phyloP scores from a whole-genome alignment of 2,329 filamentous ascomycete species.

The Diaporthe batatas region DNA sequence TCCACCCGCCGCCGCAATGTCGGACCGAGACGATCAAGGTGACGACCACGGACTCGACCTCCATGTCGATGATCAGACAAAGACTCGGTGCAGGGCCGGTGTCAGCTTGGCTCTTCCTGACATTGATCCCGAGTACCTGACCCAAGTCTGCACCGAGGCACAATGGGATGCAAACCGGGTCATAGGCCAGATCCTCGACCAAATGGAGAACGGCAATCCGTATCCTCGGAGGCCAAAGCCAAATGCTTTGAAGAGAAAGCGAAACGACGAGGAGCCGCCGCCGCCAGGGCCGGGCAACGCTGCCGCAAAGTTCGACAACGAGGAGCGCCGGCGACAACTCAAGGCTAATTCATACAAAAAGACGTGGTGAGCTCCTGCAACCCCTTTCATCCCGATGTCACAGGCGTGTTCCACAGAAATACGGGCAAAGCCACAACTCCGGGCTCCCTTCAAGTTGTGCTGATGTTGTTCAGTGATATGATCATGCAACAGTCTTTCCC shows the following conservation, averaged over 20 bases:
- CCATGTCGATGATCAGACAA: slow-evolving; percentile 3
- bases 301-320: slow-evolving; percentile 44
- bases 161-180: slow-evolving; percentile 49
- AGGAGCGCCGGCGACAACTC: slow-evolving; percentile 41
- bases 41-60: background rate
- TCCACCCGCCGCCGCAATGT: background rate
- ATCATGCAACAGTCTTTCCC: slow-evolving; percentile 55
- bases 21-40: background rate
- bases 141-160: slow-evolving; percentile 47
- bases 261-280: slow-evolving; percentile 44
- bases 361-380: slow-evolving; percentile 34
- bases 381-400: background rate
- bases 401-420: too few species aligned
- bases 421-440: background rate
- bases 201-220: slow-evolving; percentile 52
- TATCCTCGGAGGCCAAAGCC: slow-evolving; percentile 53
- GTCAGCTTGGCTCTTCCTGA: slow-evolving; percentile 59
- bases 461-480: slow-evolving; percentile 41
- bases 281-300: slow-evolving; percentile 43
- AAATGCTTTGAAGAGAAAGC: slow-evolving; percentile 58
- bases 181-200: slow-evolving; percentile 57
- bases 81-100: slow-evolving; percentile 47
- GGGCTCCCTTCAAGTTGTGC: background rate
- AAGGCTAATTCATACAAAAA: slow-evolving; percentile 43
- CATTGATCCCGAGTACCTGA: slow-evolving; percentile 58